phyloP scores from a whole-genome alignment of 352 stramenopile species.

The Pythium vanterpoolii region DNA sequence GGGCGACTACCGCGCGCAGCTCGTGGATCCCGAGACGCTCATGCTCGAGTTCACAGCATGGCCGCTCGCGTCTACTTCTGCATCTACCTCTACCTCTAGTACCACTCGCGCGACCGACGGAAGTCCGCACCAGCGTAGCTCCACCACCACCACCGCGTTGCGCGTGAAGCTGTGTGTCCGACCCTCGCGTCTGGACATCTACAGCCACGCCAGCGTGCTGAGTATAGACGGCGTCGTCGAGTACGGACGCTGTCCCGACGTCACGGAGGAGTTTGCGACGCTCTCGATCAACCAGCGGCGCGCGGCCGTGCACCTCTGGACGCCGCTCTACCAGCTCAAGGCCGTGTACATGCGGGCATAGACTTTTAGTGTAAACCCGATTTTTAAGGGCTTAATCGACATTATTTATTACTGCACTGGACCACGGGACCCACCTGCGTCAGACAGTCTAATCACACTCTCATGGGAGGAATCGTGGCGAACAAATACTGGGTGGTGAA shows the following conservation, averaged over 20 bases:
- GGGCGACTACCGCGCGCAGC: constrained; percentile 46
- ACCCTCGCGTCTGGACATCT: background rate
- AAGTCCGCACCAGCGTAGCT: too few relatives aligned
- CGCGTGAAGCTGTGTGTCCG: constrained; percentile 19
- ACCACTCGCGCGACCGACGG: background rate
- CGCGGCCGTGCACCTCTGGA: constrained; percentile 4
- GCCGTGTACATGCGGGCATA: constrained; percentile 7
- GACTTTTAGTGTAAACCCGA: background rate
- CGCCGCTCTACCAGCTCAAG: constrained; percentile 14
- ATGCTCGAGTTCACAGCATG: constrained; percentile 36
- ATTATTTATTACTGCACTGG: too few relatives aligned
- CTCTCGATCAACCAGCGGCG: constrained; percentile 1
- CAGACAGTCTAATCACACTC: too few relatives aligned
- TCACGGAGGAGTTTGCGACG: background rate
- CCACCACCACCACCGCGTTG: background rate
- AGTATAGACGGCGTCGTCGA: constrained; percentile 16
- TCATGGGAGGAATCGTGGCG: too few relatives aligned
- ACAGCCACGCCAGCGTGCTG: background rate
- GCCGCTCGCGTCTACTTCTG: background rate
- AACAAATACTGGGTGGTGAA: too few relatives aligned
- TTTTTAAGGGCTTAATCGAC: too few relatives aligned
- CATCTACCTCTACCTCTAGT: background rate
- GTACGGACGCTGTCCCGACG: background rate
- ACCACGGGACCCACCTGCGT: too few relatives aligned
- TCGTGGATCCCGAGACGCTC: constrained; percentile 26